Evolutionary conservation across 139 green algal genomes (phyloP).

Genomic region (Chlamydomonas schloesseri): DNA sequence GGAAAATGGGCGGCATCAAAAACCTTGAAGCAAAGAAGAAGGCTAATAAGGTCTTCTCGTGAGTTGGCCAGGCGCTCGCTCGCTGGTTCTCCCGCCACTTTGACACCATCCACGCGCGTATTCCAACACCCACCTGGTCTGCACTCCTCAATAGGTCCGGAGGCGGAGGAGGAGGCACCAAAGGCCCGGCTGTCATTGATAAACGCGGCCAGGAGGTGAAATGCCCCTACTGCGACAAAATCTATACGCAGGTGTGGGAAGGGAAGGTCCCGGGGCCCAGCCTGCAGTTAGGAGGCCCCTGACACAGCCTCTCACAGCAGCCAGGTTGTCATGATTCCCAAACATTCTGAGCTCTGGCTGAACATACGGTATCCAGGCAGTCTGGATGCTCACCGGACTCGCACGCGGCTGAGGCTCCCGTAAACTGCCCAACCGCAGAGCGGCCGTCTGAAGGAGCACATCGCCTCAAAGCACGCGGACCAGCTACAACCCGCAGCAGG

Average conservation of each 20-base stretch:
- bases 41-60: conserved; percentile 69
- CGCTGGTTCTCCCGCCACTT: neutral
- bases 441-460: conserved; percentile 78
- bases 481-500: conserved; percentile 3
- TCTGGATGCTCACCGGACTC: too few relatives aligned
- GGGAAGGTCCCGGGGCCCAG: neutral
- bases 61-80: neutral
- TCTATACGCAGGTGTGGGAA: conserved; percentile 82
- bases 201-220: conserved; percentile 86
- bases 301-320: too few relatives aligned
- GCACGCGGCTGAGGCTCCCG: too few relatives aligned
- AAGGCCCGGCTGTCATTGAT: conserved; percentile 85
- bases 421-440: too few relatives aligned
- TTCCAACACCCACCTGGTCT: neutral
- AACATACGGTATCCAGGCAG: too few relatives aligned
- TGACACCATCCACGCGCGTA: neutral
- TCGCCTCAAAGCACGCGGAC: conserved; percentile 79
- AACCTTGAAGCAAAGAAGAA: conserved; percentile 83
- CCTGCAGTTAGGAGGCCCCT: too few relatives aligned
- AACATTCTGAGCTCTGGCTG: too few relatives aligned
- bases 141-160: conserved; percentile 80
- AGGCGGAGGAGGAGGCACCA: conserved; percentile 76
- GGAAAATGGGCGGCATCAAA: conserved; percentile 77
- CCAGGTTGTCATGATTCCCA: too few relatives aligned
- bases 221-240: conserved; percentile 90